Conservation (phyloP, 129 eudicot species). For the Logfia minima region DNA sequence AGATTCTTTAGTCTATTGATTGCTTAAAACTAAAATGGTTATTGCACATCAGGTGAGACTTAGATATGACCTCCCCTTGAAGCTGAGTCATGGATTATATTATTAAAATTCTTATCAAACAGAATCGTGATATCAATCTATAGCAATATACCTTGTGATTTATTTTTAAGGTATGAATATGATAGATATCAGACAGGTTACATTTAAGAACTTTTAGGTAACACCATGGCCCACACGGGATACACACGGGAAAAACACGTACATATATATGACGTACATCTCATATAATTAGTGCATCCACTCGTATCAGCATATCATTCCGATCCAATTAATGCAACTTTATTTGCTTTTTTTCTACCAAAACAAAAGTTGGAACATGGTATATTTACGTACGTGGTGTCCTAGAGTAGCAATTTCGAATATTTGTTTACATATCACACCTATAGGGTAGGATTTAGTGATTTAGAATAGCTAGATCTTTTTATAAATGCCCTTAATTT, state of each 20-base stretch:
- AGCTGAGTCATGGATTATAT: background rate
- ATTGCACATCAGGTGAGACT: background rate
- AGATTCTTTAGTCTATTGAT: background rate
- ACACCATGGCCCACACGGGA: background rate
- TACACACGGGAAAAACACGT: background rate
- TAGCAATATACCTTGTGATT: background rate
- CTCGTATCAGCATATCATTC: background rate
- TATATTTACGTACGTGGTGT: background rate
- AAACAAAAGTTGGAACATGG: background rate
- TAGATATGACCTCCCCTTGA: background rate
- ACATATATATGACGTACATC: background rate
- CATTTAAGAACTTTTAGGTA: background rate
- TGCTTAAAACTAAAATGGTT: background rate
- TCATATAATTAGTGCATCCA: background rate
- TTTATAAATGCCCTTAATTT: too few species aligned
- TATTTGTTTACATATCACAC: background rate
- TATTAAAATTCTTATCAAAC: background rate
- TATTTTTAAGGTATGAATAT: background rate
- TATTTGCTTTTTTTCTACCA: background rate
- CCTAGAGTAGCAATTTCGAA: background rate
- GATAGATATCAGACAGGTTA: background rate
- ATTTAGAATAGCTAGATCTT: too few species aligned
- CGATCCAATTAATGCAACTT: background rate
- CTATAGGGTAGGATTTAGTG: too few species aligned
- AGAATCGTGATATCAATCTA: background rate